These are phyloP conservation scores for Aspergillus niger DNA, from an alignment of 2,329 filamentous ascomycete species.

Conservation along the genomic window DNA sequence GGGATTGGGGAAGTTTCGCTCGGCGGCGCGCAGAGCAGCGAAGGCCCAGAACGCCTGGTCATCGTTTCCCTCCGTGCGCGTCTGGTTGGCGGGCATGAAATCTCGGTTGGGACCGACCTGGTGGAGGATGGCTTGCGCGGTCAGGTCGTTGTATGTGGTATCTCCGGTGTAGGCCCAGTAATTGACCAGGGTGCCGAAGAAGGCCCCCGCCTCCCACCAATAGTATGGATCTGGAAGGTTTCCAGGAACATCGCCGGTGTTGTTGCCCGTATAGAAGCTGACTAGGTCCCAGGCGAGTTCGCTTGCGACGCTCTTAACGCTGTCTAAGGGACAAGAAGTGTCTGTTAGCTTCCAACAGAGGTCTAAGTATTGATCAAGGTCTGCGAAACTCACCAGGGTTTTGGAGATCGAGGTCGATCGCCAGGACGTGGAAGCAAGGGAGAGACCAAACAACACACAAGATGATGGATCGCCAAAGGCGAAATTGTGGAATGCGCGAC, in stretches of 20 bases:
- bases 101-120: constrained; percentile 71
- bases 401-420: constrained; percentile 14
- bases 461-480: not conserved
- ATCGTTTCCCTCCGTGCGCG: constrained; percentile 47
- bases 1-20: constrained; percentile 68
- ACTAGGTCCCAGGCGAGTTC: constrained; percentile 52
- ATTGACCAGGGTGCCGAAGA: constrained; percentile 68
- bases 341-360: not conserved
- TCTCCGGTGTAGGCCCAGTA: constrained; percentile 82
- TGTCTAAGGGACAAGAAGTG: not conserved
- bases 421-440: not conserved
- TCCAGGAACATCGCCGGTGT: constrained; percentile 49
- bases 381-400: constrained; percentile 6
- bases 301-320: constrained; percentile 48
- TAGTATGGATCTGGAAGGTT: constrained; percentile 51
- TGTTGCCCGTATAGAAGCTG: constrained; percentile 52
- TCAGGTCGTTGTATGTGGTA: constrained; percentile 66
- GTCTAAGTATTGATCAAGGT: not conserved
- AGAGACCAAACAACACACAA: not conserved
- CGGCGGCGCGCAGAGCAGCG: constrained; percentile 72
- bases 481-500: too few species aligned
- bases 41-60: constrained; percentile 76
- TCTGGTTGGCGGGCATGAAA: constrained; percentile 67
- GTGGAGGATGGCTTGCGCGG: constrained; percentile 66
- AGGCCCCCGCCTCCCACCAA: constrained; percentile 71